Evolutionary conservation across 1,284 basidiomycete genomes (phyloP).

Genomic region (Apiotrichum porosum): DNA sequence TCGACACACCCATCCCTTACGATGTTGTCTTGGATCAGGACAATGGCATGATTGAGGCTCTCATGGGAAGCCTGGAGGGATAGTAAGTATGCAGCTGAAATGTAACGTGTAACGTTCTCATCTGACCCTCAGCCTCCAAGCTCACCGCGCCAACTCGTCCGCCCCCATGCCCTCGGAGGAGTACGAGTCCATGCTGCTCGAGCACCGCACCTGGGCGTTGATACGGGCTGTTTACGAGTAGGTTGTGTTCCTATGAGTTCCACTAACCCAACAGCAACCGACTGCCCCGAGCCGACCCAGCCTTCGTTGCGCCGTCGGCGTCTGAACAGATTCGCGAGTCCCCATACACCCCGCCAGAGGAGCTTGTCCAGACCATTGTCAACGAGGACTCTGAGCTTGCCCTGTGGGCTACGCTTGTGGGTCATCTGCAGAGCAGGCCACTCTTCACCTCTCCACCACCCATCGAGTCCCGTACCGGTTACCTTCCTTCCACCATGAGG

Average conservation of each 20-base stretch:
- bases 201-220: slow-evolving; percentile 46
- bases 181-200: slow-evolving; percentile 32
- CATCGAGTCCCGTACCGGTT: slow-evolving; percentile 42
- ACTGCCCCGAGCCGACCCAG: slow-evolving; percentile 27
- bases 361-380: slow-evolving; percentile 39
- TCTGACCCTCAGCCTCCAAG: slow-evolving; percentile 8
- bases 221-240: slow-evolving; percentile 41
- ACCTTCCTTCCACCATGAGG: slow-evolving; percentile 42
- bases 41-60: slow-evolving; percentile 28
- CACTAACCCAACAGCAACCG: slow-evolving; percentile 26
- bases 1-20: slow-evolving; percentile 35
- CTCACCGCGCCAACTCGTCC: neutral
- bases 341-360: slow-evolving; percentile 41
- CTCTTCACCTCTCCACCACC: slow-evolving; percentile 34
- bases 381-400: slow-evolving; percentile 39
- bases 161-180: slow-evolving; percentile 20
- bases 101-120: too few species aligned
- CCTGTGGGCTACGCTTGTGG: slow-evolving; percentile 38
- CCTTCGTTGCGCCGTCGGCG: slow-evolving; percentile 27
- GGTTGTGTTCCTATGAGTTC: too few species aligned
- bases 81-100: too few species aligned
- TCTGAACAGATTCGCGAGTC: slow-evolving; percentile 25
- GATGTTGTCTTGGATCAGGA: slow-evolving; percentile 41
- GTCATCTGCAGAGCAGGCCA: slow-evolving; percentile 41
- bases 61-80: slow-evolving; percentile 33